These are phyloP conservation scores for Ogataea ganodermae DNA, from an alignment of 805 yeast genomes.

Conservation along the genomic window DNA sequence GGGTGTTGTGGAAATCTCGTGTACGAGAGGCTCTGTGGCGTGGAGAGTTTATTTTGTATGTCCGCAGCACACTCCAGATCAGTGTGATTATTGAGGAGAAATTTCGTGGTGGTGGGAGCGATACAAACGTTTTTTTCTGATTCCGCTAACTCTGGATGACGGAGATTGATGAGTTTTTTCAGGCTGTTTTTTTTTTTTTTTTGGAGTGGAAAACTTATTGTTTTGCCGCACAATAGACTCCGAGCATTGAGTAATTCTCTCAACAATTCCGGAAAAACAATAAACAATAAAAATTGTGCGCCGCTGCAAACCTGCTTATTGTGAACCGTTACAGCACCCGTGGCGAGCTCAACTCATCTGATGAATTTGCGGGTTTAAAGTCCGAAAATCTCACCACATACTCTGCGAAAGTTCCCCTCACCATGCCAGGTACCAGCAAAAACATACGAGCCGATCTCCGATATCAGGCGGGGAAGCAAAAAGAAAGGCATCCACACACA, in stretches of 20 bases:
- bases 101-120: not conserved
- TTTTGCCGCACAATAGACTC: constrained; percentile 2
- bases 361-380: constrained; percentile 1
- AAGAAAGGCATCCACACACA: not conserved
- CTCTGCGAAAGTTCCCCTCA: no score
- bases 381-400: constrained; percentile 4
- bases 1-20: not conserved
- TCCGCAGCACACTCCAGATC: not conserved
- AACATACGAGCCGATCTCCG: no score
- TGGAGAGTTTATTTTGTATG: not conserved
- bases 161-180: constrained; percentile 5
- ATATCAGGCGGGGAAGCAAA: no score
- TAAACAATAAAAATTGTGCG: not conserved
- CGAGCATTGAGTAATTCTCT: not conserved
- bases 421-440: no score
- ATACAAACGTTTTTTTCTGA: not conserved
- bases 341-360: not conserved
- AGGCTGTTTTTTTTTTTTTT: constrained; percentile 5
- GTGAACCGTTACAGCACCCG: constrained; percentile 1
- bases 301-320: not conserved
- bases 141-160: constrained; percentile 1
- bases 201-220: not conserved
- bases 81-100: not conserved
- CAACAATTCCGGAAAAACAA: constrained; percentile 5
- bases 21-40: not conserved